Base-by-base conservation (phyloP, 495 filamentous ascomycete species). In the Chaetomium fimeti region DNA sequence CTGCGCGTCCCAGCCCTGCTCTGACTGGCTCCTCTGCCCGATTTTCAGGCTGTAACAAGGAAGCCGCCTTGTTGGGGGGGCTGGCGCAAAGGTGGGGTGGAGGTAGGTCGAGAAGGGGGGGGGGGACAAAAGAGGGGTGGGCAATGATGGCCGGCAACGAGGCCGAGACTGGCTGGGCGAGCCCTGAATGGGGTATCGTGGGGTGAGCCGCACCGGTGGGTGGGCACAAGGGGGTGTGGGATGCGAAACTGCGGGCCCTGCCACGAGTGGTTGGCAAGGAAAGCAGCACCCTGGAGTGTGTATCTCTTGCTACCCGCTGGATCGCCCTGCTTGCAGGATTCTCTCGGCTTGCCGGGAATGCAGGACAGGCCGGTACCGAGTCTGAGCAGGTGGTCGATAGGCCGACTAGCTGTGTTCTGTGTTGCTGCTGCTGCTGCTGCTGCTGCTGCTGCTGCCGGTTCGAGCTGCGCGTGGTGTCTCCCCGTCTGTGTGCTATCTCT, bases 41-140 rank as follows among this genome's bases (percentile, higher is more conserved):
- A 76, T 68, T 66, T 78, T 79, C 76, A 76, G 79, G 78, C 74
- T 77, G 79, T 75, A 74, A 77, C 77, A 60, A 43, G 76, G 75
- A 75, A 72, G 73, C 65, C 73, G 32, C 32, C 32, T 36, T 11
- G 32, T 73, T 56, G 8, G 36, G 57, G 74, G 71, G 70, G 71
- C 67, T 72, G 68, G 71, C 45, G 60, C 51, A 25, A 67, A 29
- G 62, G 59, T 53, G 62, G 45, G 58, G 59, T 57, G 56, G 57
- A 62, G 63, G 38, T 52, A 51, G 57, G n/a, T 61, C 32, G 32
- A 36, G 32, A 57, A 20, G 61, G 36, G 51, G 57, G 48, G 43
- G 58, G 18, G 32, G 8, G 32, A 9, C 32, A 36, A 62, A 57
- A 59, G 66, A 60, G 57, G 61, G 66, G 62, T 67, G 62, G 67